phyloP scores from a whole-genome alignment of 2,329 filamentous ascomycete genomes.

The Setomelanomma holmii region DNA sequence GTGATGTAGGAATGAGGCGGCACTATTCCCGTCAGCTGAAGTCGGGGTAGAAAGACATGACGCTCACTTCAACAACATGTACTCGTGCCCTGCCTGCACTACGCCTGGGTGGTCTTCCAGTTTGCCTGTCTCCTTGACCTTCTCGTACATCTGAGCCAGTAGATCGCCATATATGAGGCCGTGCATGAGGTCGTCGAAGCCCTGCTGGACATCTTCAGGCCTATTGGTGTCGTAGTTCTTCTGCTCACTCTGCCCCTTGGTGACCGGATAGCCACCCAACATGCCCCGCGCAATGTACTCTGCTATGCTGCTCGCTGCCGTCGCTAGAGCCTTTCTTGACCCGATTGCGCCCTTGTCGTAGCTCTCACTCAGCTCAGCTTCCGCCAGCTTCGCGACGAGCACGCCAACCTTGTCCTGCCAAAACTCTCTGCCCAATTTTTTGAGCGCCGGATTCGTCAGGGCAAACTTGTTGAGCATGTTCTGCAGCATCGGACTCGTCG shows the following conservation, averaged over 20 bases:
- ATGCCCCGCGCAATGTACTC: conserved; percentile 73
- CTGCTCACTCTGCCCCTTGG: conserved; percentile 42
- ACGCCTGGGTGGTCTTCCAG: conserved; percentile 69
- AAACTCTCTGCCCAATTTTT: conserved; percentile 61
- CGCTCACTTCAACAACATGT: conserved; percentile 72
- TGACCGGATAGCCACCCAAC: conserved; percentile 65
- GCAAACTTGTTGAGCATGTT: conserved; percentile 70
- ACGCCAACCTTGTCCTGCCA: conserved; percentile 52
- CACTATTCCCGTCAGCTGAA: conserved; percentile 51
- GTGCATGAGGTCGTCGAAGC: conserved; percentile 72
- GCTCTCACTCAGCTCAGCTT: conserved; percentile 77
- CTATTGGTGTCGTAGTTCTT: conserved; percentile 64
- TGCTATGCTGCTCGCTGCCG: conserved; percentile 72
- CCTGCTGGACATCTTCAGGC: conserved; percentile 66
- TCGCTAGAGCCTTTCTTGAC: conserved; percentile 76
- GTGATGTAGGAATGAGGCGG: conserved; percentile 77
- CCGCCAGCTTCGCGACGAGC: conserved; percentile 57
- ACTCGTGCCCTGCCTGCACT: conserved; percentile 70
- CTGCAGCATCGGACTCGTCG: conserved; percentile 70
- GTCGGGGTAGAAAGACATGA: not conserved
- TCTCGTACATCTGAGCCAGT: conserved; percentile 69
- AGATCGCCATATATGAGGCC: conserved; percentile 72
- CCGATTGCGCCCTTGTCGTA: conserved; percentile 81
- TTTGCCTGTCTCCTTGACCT: conserved; percentile 66
- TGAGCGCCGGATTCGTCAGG: conserved; percentile 70